Evolutionary conservation across 2,329 filamentous ascomycete species (phyloP).

Genomic region (Diplodia sapinea): DNA sequence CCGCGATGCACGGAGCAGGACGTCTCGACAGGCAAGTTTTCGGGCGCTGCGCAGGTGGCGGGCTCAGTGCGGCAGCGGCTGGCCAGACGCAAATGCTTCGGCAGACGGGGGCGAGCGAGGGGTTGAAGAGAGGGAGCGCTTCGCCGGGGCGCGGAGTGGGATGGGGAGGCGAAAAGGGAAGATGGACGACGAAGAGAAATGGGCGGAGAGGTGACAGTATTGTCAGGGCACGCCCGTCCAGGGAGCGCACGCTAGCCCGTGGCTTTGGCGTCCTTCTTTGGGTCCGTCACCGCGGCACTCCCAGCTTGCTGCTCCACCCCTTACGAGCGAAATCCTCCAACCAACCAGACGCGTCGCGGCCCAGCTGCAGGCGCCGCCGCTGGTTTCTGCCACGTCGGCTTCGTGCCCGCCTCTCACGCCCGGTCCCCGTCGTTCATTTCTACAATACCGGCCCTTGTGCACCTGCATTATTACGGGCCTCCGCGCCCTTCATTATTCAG

Average conservation of each 20-base stretch:
- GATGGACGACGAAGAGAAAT: conserved; percentile 11
- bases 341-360: conserved; percentile 13
- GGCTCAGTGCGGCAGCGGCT: conserved; percentile 20
- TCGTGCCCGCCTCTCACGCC: conserved; percentile 18
- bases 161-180: conserved; percentile 27
- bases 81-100: conserved; percentile 14
- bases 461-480: conserved; percentile 22
- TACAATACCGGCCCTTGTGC: conserved; percentile 22
- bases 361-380: conserved; percentile 18
- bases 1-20: conserved; percentile 15
- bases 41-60: conserved; percentile 14
- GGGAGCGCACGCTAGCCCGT: not conserved
- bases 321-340: not conserved
- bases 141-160: conserved; percentile 26
- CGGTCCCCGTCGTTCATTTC: conserved; percentile 21
- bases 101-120: conserved; percentile 18
- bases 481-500: conserved; percentile 21
- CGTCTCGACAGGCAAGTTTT: conserved; percentile 8
- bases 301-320: not conserved
- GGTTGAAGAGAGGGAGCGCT: conserved; percentile 28
- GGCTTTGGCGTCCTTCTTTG: not conserved
- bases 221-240: conserved; percentile 6
- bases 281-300: not conserved
- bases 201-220: conserved; percentile 9
- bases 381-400: conserved; percentile 26